Evolutionary conservation across 352 stramenopile genomes (phyloP).

Genomic region (Phytopythium vexans): DNA sequence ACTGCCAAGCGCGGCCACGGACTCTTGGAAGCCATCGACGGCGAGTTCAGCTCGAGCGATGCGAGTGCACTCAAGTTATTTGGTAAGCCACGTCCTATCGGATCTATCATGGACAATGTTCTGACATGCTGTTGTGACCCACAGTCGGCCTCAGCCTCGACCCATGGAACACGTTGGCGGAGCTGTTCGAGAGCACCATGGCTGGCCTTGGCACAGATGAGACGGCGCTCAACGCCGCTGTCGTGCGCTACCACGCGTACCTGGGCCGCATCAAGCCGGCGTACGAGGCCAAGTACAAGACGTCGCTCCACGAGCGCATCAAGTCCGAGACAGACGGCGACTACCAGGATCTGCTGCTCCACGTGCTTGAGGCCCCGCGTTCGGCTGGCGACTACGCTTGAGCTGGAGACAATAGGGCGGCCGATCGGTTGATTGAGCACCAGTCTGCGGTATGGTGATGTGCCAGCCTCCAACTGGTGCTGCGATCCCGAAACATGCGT

Average conservation of each 20-base stretch:
- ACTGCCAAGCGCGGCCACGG: constrained; percentile 55
- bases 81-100: constrained; percentile 13
- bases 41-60: constrained; percentile 63
- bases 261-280: constrained; percentile 41
- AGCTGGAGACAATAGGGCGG: background rate
- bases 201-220: constrained; percentile 67
- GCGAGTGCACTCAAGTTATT: constrained; percentile 52
- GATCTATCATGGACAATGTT: background rate
- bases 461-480: background rate
- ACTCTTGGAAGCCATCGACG: constrained; percentile 54
- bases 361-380: constrained; percentile 43
- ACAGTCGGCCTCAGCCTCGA: constrained; percentile 51
- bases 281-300: constrained; percentile 63
- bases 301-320: constrained; percentile 56
- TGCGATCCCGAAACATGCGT: background rate
- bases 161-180: constrained; percentile 53
- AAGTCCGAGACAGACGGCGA: constrained; percentile 46
- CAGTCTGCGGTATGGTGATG: too few species aligned
- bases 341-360: constrained; percentile 61
- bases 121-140: constrained; percentile 3
- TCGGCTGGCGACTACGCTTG: constrained; percentile 28
- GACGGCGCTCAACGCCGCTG: constrained; percentile 47
- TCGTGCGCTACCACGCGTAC: constrained; percentile 73
- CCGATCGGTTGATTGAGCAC: background rate
- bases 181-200: constrained; percentile 67